Percentiles rank a stretch among this genome's conserved stretches.
Evolutionary conservation across 1,284 basidiomycete species (phyloP).

Genomic region (Sanghuangporus baumii): DNA sequence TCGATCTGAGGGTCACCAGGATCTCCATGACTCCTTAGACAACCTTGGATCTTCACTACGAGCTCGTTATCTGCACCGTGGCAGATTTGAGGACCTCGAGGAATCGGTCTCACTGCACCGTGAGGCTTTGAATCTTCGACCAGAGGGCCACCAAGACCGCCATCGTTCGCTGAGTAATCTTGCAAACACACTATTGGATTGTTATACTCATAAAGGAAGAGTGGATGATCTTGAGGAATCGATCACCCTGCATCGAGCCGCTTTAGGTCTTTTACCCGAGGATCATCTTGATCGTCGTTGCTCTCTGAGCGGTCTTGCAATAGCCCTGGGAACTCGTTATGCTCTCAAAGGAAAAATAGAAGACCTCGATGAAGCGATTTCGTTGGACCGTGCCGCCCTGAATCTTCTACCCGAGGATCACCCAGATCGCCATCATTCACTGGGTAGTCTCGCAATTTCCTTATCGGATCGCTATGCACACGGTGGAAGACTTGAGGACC

Average conservation of each 20-base stretch:
- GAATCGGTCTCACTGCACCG: no score
- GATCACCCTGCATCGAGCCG: background rate
- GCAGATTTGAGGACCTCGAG: no score
- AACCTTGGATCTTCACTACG: no score
- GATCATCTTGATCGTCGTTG: background rate
- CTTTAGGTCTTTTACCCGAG: background rate
- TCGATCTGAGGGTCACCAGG: no score
- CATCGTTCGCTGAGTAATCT: no score
- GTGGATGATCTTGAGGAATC: no score
- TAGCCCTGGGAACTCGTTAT: background rate
- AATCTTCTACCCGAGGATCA: background rate
- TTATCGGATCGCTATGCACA: background rate
- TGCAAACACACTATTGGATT: no score
- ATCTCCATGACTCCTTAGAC: no score
- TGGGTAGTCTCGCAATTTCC: background rate
- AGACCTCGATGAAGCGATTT: background rate
- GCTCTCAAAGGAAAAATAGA: constrained; percentile 20
- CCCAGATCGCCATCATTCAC: background rate
- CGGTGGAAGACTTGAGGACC: background rate
- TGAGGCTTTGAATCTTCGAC: no score
- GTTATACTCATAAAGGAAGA: no score
- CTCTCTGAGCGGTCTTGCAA: background rate
- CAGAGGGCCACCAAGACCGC: no score
- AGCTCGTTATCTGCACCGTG: no score
- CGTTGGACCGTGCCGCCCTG: background rate